A percentile compares a stretch with the other conserved stretches of the same genome.
phyloP scores from a whole-genome alignment of 164 flowering plant species.

The Platanus orientalis region DNA sequence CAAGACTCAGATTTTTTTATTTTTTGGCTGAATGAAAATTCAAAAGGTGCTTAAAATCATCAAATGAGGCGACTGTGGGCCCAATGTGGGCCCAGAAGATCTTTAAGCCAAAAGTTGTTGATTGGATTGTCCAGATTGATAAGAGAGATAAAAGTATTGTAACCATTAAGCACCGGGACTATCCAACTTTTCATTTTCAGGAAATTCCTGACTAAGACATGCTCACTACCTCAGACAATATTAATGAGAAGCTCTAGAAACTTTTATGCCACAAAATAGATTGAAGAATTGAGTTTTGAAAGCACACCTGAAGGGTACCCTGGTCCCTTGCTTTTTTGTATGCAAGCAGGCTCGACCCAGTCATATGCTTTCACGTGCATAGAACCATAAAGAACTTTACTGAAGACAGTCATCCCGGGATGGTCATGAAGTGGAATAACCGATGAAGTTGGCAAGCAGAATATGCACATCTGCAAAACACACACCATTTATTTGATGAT shows the following conservation, averaged over 20 bases:
- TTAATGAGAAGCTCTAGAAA: neutral
- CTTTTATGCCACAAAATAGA: neutral
- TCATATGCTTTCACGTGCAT: slow-evolving; percentile 94
- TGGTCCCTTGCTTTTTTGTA: slow-evolving; percentile 34
- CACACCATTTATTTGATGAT: slow-evolving; percentile 3
- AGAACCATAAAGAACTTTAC: slow-evolving; percentile 94
- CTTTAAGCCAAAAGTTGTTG: neutral
- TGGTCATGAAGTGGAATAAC: slow-evolving; percentile 97
- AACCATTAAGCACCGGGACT: no score
- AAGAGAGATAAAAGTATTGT: neutral
- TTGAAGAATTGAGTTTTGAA: neutral
- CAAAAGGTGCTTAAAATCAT: no score
- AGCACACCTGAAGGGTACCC: slow-evolving; percentile 43
- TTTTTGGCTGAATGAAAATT: no score
- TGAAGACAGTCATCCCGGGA: slow-evolving; percentile 91
- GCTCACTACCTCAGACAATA: neutral
- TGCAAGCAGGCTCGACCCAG: slow-evolving; percentile 79
- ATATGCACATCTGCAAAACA: slow-evolving; percentile 81
- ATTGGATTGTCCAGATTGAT: neutral
- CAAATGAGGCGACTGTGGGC: no score
- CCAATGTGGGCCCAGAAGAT: neutral
- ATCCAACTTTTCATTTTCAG: neutral
- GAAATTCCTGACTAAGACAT: neutral
- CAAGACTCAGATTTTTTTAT: no score
- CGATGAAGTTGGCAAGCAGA: slow-evolving; percentile 89